Base-by-base conservation (phyloP, 2,329 filamentous ascomycete genomes). In the Diaporthe eres region DNA sequence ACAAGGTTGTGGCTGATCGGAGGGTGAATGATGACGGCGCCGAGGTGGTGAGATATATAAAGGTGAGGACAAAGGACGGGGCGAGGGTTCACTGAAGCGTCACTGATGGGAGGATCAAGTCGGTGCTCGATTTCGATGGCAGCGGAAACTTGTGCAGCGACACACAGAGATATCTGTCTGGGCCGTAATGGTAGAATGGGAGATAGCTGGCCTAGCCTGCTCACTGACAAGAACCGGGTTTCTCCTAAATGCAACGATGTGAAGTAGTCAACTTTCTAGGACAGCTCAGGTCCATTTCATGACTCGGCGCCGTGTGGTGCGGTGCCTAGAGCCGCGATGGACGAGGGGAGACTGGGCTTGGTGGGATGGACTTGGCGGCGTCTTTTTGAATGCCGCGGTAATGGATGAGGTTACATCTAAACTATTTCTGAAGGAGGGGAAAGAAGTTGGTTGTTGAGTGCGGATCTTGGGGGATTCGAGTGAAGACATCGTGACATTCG, bases 1-100 rank as follows among this genome's bases (percentile, higher is more conserved):
- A 90, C 78, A 86, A 84, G 79, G 81, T 90, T 53, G 86, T 87
- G 2, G 85, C 86, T 0, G 86, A 88, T 44, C 83, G 86, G 9
- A 82, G 81, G 0, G 81, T 87, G 19, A 84, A 86, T 28, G 85
- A 87, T 13, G 78, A 80, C 19, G 85, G 82, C 0, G 80, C 78
- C 1, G 86, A 88, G 76, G 82, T 86, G 0, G 82, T 88, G 0
- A 80, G 83, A 39, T 88, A 88, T 74, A 77, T 79, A 10, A 86
- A 83, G 55, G 44, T 76, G 9, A 68, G 71, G 19, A 73, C 58
- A 9, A 74, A 75, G 37, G 42, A 57, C 28, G 58, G 67, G 31
- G 28, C 57, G 17, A 57, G 49, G 31, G 2, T 51, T 12, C 17
- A 44, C 19, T 73, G 71, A 73, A 19, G 19, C 19, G 37, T 47